Evolutionary conservation across 148 eudicot species (phyloP).

Genomic region (Gaultheria prostrata): DNA sequence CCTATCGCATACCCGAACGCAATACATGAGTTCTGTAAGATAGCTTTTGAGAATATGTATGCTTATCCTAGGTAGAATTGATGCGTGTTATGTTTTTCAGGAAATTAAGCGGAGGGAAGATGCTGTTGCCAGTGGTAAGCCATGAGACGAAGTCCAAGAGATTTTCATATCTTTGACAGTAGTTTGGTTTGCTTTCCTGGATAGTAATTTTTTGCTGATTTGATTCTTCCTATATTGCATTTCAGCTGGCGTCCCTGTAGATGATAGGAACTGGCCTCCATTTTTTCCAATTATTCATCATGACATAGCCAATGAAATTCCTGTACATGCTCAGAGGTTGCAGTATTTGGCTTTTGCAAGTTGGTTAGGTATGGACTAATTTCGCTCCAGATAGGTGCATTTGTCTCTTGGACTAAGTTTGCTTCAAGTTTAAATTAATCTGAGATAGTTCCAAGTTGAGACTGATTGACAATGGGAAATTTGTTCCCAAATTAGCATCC

Average conservation of each 20-base stretch:
- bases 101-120: constrained; percentile 59
- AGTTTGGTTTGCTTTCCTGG: background rate
- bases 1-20: background rate
- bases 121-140: constrained; percentile 56
- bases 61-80: background rate
- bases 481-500: background rate
- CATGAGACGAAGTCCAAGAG: constrained; percentile 7
- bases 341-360: constrained; percentile 68
- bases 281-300: constrained; percentile 61
- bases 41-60: background rate
- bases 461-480: background rate
- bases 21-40: background rate
- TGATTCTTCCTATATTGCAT: background rate
- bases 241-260: constrained; percentile 47
- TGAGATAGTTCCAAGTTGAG: background rate
- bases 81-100: constrained; percentile 27
- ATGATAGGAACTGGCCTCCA: constrained; percentile 61
- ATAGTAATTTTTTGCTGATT: background rate
- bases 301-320: constrained; percentile 62
- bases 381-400: background rate
- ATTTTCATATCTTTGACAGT: background rate
- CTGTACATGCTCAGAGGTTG: constrained; percentile 58
- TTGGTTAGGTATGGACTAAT: constrained; percentile 49
- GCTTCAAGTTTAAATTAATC: background rate
- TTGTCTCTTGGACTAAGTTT: background rate